phyloP scores from a whole-genome alignment of 73 alveolate species.

The Diophrys sp. region DNA sequence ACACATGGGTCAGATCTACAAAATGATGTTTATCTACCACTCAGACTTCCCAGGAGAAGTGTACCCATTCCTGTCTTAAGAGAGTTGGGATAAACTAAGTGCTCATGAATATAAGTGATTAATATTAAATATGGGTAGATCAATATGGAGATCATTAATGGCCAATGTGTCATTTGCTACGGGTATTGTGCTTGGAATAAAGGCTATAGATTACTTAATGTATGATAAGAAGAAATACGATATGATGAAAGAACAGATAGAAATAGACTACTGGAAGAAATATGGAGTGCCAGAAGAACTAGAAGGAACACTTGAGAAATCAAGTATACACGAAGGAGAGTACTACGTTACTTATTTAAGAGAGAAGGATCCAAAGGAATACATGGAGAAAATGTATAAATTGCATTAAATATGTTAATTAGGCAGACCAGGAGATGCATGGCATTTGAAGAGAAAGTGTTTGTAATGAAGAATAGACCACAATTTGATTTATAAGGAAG shows the following conservation, averaged over 20 bases:
- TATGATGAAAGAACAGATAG: constrained; percentile 62
- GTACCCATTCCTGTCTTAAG: not conserved
- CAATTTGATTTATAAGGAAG: too few species aligned
- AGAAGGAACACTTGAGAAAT: constrained; percentile 23
- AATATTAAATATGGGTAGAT: constrained; percentile 53
- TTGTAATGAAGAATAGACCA: too few species aligned
- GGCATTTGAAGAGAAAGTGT: too few species aligned
- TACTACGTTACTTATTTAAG: constrained; percentile 38
- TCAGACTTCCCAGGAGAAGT: not conserved
- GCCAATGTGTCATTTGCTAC: constrained; percentile 48
- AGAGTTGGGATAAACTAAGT: not conserved
- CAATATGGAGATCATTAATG: constrained; percentile 41
- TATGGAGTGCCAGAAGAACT: constrained; percentile 59
- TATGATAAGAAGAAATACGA: constrained; percentile 48
- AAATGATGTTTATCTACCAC: constrained; percentile 12
- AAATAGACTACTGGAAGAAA: constrained; percentile 63
- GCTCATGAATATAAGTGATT: not conserved
- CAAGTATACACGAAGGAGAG: constrained; percentile 50
- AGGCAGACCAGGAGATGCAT: not conserved
- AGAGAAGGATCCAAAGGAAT: constrained; percentile 35
- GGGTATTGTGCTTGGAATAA: constrained; percentile 51
- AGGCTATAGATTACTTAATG: constrained; percentile 48
- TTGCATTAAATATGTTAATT: constrained; percentile 22
- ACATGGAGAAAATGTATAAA: constrained; percentile 43
- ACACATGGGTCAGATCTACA: constrained; percentile 76